A percentile compares a stretch with the other conserved stretches of the same genome.
Evolutionary conservation across 345 rosid species (phyloP).

Genomic region (Tarenaya hassleriana): DNA sequence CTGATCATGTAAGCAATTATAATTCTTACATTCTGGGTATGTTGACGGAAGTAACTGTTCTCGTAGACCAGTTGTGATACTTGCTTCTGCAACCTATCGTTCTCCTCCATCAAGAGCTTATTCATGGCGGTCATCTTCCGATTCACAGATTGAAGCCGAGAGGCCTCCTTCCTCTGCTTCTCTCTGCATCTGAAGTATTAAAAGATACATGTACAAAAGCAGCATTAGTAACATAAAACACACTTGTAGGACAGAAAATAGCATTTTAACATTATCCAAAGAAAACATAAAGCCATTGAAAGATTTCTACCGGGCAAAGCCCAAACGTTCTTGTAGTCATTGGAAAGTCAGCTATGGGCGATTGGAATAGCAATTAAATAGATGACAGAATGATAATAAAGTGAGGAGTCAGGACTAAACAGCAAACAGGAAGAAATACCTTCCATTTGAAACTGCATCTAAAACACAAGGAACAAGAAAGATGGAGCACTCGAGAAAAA

Average conservation of each 20-base stretch:
- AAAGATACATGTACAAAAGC: constrained; percentile 12
- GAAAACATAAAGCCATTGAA: no score
- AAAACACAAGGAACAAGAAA: background rate
- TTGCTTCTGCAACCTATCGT: constrained; percentile 98
- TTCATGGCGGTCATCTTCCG: constrained; percentile 95
- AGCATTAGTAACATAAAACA: background rate
- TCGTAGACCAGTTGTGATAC: constrained; percentile 96
- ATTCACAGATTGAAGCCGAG: constrained; percentile 98
- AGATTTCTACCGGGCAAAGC: no score
- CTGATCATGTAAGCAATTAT: background rate
- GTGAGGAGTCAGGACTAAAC: no score
- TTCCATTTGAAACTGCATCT: no score
- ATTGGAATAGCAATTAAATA: no score
- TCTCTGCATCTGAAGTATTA: constrained; percentile 70
- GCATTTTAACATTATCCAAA: no score
- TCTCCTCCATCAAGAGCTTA: constrained; percentile 99
- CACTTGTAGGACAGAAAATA: no score
- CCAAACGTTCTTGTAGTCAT: no score
- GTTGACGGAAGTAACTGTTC: constrained; percentile 94
- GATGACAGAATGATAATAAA: no score
- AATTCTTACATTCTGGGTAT: constrained; percentile 70
- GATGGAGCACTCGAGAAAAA: background rate
- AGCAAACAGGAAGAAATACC: no score
- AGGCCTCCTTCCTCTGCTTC: constrained; percentile 98
- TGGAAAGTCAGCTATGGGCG: no score